Percentiles rank a stretch among this genome's conserved stretches.
Conservation (phyloP, 2,329 filamentous ascomycete genomes). For the Hypoxylon sp. region DNA sequence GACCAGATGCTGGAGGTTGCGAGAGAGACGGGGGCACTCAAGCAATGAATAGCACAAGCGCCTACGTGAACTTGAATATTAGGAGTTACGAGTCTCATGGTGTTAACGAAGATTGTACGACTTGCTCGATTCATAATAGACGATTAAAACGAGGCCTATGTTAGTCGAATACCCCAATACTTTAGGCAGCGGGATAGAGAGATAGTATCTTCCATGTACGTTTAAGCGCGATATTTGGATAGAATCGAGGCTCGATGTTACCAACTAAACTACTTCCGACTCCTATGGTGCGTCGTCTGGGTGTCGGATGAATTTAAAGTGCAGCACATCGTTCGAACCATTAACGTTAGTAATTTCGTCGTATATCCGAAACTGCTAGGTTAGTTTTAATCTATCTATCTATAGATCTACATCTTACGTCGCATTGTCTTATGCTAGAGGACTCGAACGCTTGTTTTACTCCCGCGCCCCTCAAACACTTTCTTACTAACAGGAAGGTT, state of each 20-base stretch:
- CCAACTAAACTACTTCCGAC: not conserved
- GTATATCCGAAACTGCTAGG: no score
- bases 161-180: not conserved
- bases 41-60: constrained; percentile 9
- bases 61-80: not conserved
- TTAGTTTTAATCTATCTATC: no score
- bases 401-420: no score
- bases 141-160: not conserved
- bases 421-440: no score
- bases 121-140: not conserved
- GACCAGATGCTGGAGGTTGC: constrained; percentile 64
- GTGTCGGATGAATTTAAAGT: no score
- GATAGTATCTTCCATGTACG: not conserved
- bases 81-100: not conserved
- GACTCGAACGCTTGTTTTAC: no score
- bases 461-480: no score
- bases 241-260: not conserved
- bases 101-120: not conserved
- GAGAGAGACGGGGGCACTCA: constrained; percentile 56
- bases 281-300: no score
- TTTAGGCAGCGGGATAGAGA: not conserved
- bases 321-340: no score
- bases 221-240: not conserved
- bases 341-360: no score
- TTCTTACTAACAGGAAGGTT: no score